Percentiles rank a stretch among this genome's conserved stretches.
phyloP scores from a whole-genome alignment of 2,329 filamentous ascomycete genomes.

The Aspergillus sergii region DNA sequence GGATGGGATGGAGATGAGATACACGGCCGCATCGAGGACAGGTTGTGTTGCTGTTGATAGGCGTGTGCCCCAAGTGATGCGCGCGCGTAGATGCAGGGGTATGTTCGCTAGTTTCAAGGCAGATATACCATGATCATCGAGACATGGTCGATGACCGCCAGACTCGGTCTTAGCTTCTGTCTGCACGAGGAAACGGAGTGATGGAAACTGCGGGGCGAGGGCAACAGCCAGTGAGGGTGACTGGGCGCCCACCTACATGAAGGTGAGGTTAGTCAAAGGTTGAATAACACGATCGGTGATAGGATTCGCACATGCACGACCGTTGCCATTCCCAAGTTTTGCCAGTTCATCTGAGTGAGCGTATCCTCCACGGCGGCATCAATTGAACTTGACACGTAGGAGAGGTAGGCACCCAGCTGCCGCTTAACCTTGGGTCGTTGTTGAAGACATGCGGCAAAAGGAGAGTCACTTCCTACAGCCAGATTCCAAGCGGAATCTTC shows the following conservation, averaged over 20 bases:
- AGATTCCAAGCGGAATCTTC: not conserved
- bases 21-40: conserved; percentile 34
- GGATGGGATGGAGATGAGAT: conserved; percentile 34
- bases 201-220: no score
- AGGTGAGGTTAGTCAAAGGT: no score
- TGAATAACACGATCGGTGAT: no score
- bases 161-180: no score
- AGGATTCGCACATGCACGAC: no score
- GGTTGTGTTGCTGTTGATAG: conserved; percentile 6
- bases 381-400: conserved; percentile 2
- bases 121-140: no score
- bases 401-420: not conserved
- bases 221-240: no score
- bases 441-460: conserved; percentile 10
- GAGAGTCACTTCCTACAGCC: conserved; percentile 10
- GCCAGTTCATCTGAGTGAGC: not conserved
- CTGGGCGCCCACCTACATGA: no score
- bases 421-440: conserved; percentile 4
- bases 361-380: not conserved
- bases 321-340: not conserved
- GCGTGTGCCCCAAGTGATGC: no score
- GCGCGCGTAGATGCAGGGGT: not conserved
- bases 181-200: no score
- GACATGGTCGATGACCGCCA: no score
- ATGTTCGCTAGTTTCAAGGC: no score